Conservation (phyloP, 768 basidiomycete genomes). For the Pulveroboletus sp. region DNA sequence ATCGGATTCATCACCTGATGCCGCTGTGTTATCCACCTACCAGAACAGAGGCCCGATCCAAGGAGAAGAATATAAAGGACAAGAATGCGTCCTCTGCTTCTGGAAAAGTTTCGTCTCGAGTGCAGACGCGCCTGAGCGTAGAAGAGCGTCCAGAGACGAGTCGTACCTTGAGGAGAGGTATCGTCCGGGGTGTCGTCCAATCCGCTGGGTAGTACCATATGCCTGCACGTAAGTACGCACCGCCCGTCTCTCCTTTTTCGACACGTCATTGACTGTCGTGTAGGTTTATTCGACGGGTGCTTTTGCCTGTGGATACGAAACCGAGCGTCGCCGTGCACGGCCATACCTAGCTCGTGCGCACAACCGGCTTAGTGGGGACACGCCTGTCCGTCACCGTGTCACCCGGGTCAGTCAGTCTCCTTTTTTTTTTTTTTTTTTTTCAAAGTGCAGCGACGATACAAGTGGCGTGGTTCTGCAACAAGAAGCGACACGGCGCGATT, state of each 20-base stretch:
- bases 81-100: slow-evolving; percentile 53
- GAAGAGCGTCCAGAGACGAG: slow-evolving; percentile 74
- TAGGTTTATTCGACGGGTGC: slow-evolving; percentile 45
- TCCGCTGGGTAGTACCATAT: slow-evolving; percentile 59
- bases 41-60: background rate
- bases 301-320: slow-evolving; percentile 77
- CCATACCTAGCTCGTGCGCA: slow-evolving; percentile 75
- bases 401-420: slow-evolving; percentile 98
- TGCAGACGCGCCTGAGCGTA: slow-evolving; percentile 87
- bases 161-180: slow-evolving; percentile 75
- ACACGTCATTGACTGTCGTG: background rate
- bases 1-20: slow-evolving; percentile 74
- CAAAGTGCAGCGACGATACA: slow-evolving; percentile 75
- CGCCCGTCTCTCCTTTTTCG: background rate
- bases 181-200: slow-evolving; percentile 90
- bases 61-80: slow-evolving; percentile 2
- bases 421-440: no score
- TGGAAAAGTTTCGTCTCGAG: slow-evolving; percentile 86
- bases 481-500: slow-evolving; percentile 34
- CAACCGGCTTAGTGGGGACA: slow-evolving; percentile 58
- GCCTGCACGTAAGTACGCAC: slow-evolving; percentile 49
- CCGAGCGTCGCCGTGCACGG: slow-evolving; percentile 62
- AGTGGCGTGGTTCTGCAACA: slow-evolving; percentile 74
- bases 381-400: slow-evolving; percentile 79
- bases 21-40: slow-evolving; percentile 79